A percentile compares a stretch with the other conserved stretches of the same genome.
These are phyloP conservation scores for Sphaerulina vaccinii DNA, from an alignment of 2,329 filamentous ascomycete species.

Conservation along the genomic window DNA sequence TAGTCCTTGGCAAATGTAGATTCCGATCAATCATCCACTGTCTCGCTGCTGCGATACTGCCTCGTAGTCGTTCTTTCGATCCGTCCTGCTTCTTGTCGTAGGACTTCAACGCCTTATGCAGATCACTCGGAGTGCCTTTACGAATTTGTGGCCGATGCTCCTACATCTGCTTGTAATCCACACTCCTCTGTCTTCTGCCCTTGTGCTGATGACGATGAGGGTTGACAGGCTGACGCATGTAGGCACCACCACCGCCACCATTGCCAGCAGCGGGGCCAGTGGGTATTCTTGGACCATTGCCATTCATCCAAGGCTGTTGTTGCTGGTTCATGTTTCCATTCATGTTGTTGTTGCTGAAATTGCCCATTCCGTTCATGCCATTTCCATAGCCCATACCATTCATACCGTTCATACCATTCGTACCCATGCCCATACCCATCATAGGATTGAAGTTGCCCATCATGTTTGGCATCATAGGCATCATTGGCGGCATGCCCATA, in stretches of 20 bases:
- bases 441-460: slow-evolving; percentile 32
- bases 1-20: background rate
- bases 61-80: background rate
- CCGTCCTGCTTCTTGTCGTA: no score
- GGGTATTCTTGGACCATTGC: slow-evolving; percentile 68
- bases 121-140: background rate
- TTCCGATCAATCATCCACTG: no score
- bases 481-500: slow-evolving; percentile 24
- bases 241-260: slow-evolving; percentile 79
- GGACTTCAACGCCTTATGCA: no score
- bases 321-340: slow-evolving; percentile 28
- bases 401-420: slow-evolving; percentile 43
- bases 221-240: slow-evolving; percentile 94
- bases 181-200: slow-evolving; percentile 75
- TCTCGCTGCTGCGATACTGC: background rate
- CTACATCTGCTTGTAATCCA: slow-evolving; percentile 83
- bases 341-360: slow-evolving; percentile 38
- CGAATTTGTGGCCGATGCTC: background rate
- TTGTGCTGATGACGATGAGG: slow-evolving; percentile 85
- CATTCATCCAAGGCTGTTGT: slow-evolving; percentile 37
- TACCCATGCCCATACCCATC: slow-evolving; percentile 44
- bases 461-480: slow-evolving; percentile 18
- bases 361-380: slow-evolving; percentile 35
- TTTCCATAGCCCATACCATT: slow-evolving; percentile 40
- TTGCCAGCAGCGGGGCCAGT: slow-evolving; percentile 47